Evolutionary conservation across 2,329 filamentous ascomycete species (phyloP), one percentile per base, ranked within the genome.

Genomic region (Chaetomium sp.): DNA sequence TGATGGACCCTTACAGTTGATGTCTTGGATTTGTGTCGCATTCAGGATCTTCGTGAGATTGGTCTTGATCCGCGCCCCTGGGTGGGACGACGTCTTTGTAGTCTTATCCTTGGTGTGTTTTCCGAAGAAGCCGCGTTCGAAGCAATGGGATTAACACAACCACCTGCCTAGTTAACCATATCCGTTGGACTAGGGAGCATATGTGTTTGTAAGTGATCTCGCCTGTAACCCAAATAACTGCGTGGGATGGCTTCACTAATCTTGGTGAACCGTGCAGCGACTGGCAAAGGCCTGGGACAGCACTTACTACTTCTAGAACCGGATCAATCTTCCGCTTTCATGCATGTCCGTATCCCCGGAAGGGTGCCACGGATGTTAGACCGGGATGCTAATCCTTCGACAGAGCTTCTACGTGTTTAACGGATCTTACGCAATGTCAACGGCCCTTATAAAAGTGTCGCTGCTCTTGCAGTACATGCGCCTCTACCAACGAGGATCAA

Each of bases 391-490:
- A 35, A 62, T 31, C 27, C 5, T 27, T 12, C 0, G 31, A 19
- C 49, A 77, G 75, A 72, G 69, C 12, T 75, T 75, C 63, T 78
- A 77, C 64, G 65, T 77, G 3, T 65, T 71, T 10, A 70, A 77
- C 57, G 72, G 69, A 9, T 69, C 73, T 9, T 78, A 77, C 66
- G 70, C 65, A 19, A 64, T 75, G 51, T 76, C 75, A 10, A 75
- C 74, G 13, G 73, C 73, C 0, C 72, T 78, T 33, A 74, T 77
- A 70, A 79, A 79, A 55, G 70, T 78, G 7, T 76, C 75, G 6
- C 72, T 79, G 0, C 70, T 78, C 1, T 65, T 74, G 12, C 77
- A 78, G 42, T 79, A 77, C 66, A 72, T 78, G 19, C 75, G 76
- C 10, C 68, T 78, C n/a, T 77, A 75, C 68, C 63, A 68, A 1